Percentiles rank a stretch among this genome's conserved stretches.
These are phyloP conservation scores for Ulota crispa DNA, from an alignment of 225 moss, liverwort and hornwort genomes.

Conservation along the genomic window DNA sequence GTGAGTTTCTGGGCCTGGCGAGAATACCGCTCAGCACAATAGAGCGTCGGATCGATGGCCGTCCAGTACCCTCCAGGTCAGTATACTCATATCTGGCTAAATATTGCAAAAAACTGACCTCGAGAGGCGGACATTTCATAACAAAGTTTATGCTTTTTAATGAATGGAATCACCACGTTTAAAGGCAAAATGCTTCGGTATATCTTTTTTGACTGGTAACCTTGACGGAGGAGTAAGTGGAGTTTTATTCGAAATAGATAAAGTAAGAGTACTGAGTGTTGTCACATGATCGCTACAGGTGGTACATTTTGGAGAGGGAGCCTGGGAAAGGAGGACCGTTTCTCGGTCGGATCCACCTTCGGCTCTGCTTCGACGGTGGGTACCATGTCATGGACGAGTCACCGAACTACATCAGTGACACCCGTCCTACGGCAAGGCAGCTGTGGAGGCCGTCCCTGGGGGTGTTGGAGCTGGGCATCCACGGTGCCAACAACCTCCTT, in stretches of 20 bases:
- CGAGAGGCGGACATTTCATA: background rate
- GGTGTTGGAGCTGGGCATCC: conserved; percentile 80
- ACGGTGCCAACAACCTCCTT: conserved; percentile 75
- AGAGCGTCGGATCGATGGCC: conserved; percentile 78
- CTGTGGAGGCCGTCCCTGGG: conserved; percentile 81
- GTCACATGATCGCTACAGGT: conserved; percentile 6
- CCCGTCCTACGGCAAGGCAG: conserved; percentile 75
- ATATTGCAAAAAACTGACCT: fast-evolving
- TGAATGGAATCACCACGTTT: background rate
- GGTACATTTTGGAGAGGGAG: conserved; percentile 82
- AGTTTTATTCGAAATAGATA: too few relatives aligned
- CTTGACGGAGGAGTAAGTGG: background rate
- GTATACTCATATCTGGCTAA: fast-evolving
- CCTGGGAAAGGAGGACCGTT: conserved; percentile 74
- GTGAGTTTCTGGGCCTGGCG: conserved; percentile 74
- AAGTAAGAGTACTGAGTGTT: fast-evolving
- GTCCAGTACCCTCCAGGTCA: conserved; percentile 63
- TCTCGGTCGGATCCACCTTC: conserved; percentile 75
- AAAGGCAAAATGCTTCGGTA: background rate
- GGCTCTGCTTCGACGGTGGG: conserved; percentile 83
- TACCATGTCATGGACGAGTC: conserved; percentile 97
- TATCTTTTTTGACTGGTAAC: background rate
- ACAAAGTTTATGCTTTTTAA: too few relatives aligned
- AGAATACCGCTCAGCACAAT: conserved; percentile 66
- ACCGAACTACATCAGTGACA: conserved; percentile 76